Evolutionary conservation across 164 flowering plant genomes (phyloP).

Genomic region (Echeveria elegans): DNA sequence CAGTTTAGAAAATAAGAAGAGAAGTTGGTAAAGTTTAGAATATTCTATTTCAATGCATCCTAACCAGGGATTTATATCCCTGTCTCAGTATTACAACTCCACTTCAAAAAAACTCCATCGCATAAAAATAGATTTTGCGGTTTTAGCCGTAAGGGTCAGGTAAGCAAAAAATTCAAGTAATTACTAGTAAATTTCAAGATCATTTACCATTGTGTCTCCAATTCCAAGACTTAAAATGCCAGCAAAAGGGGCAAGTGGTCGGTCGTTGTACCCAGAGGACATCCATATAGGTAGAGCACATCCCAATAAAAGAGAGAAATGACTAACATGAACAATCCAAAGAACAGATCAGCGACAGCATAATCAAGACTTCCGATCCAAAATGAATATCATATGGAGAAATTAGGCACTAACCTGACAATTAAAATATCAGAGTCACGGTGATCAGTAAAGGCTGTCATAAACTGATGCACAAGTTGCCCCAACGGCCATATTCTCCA

Average conservation of each 20-base stretch:
- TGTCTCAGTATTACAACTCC: neutral
- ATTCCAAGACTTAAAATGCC: slow-evolving; percentile 97
- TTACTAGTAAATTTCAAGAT: neutral
- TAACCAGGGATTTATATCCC: neutral
- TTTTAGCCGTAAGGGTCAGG: neutral
- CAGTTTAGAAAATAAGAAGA: neutral
- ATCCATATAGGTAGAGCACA: slow-evolving; percentile 98
- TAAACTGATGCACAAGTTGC: slow-evolving; percentile 59
- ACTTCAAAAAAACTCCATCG: neutral
- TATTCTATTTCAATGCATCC: neutral
- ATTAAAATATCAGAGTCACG: slow-evolving; percentile 94
- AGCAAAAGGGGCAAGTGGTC: slow-evolving; percentile 95
- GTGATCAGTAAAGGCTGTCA: slow-evolving; percentile 98
- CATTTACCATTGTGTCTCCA: slow-evolving; percentile 90
- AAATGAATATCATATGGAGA: neutral
- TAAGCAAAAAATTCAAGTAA: neutral
- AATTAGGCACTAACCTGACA: slow-evolving; percentile 48
- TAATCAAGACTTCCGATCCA: slow-evolving; percentile 13
- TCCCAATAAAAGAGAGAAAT: slow-evolving; percentile 87
- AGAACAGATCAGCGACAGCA: slow-evolving; percentile 76
- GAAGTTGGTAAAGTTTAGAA: neutral
- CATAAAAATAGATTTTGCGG: neutral
- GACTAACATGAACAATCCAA: slow-evolving; percentile 78
- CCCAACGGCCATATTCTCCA: slow-evolving; percentile 98
- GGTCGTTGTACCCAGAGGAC: slow-evolving; percentile 80